Evolutionary conservation across 495 filamentous ascomycete genomes (phyloP).

Genomic region (Ascodesmis nigricans): DNA sequence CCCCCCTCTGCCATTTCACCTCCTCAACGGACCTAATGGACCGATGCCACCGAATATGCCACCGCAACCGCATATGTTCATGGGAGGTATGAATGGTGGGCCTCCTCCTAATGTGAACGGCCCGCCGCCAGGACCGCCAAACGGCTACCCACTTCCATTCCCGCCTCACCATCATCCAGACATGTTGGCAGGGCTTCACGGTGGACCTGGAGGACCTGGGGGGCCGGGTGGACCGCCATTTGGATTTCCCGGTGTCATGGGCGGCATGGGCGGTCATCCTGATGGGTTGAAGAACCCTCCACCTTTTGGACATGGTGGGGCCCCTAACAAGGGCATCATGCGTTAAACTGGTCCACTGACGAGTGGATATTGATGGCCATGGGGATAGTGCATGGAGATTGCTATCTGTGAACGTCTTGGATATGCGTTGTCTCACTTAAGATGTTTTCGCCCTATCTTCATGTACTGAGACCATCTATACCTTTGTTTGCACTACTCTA

Average conservation of each 20-base stretch:
- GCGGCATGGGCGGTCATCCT: too few species aligned
- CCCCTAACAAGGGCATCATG: slow-evolving; percentile 6
- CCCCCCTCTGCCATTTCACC: slow-evolving; percentile 18
- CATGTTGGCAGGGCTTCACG: slow-evolving; percentile 5
- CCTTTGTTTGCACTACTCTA: too few species aligned
- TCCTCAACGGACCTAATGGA: slow-evolving; percentile 12
- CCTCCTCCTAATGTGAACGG: slow-evolving; percentile 7
- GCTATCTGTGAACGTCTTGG: too few species aligned
- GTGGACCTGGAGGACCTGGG: slow-evolving; percentile 15
- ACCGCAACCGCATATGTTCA: slow-evolving; percentile 19
- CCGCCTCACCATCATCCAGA: slow-evolving; percentile 20
- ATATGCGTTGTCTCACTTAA: too few species aligned
- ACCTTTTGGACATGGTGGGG: slow-evolving; percentile 5
- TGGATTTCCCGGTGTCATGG: too few species aligned
- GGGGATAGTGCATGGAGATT: too few species aligned
- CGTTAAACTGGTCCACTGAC: slow-evolving; percentile 2
- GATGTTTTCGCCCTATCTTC: too few species aligned
- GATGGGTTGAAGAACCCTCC: slow-evolving; percentile 20
- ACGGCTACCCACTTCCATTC: slow-evolving; percentile 18
- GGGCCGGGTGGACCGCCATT: slow-evolving; percentile 19
- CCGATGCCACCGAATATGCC: slow-evolving; percentile 19
- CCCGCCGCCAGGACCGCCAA: slow-evolving; percentile 8
- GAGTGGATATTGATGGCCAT: too few species aligned
- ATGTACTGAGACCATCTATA: too few species aligned
- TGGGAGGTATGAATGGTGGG: slow-evolving; percentile 10